Conservation (phyloP, 805 yeast species). For the Pichia kluyveri region DNA sequence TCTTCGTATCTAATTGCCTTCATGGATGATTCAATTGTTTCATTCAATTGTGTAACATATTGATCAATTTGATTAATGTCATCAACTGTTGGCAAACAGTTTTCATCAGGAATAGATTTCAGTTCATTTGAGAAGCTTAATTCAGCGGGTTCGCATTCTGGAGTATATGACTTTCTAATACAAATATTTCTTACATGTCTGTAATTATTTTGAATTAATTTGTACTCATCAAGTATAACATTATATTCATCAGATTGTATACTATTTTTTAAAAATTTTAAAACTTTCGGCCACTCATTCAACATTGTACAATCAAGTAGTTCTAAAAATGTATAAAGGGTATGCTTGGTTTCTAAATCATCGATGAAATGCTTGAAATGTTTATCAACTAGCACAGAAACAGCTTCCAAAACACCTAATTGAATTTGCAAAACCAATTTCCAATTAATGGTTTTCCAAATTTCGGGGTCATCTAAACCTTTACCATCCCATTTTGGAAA, state of each 20-base stretch:
- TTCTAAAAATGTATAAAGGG: constrained; percentile 56
- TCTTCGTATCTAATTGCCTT: constrained; percentile 52
- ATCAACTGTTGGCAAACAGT: constrained; percentile 28
- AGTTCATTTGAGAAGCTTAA: constrained; percentile 35
- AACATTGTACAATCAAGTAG: constrained; percentile 58
- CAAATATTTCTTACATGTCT: constrained; percentile 60
- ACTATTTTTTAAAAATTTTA: constrained; percentile 18
- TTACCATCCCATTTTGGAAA: constrained; percentile 51
- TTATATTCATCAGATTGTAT: constrained; percentile 8
- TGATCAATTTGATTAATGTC: constrained; percentile 52
- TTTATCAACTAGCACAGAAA: constrained; percentile 59
- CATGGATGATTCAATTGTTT: constrained; percentile 48
- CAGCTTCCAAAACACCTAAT: constrained; percentile 69
- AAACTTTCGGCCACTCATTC: constrained; percentile 38
- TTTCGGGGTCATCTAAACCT: constrained; percentile 29
- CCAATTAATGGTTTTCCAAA: constrained; percentile 45
- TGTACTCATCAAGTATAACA: constrained; percentile 17
- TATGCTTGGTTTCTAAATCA: constrained; percentile 49
- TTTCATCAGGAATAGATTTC: constrained; percentile 29
- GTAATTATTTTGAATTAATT: constrained; percentile 35
- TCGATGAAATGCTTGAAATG: constrained; percentile 71
- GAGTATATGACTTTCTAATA: constrained; percentile 63
- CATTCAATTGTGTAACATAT: constrained; percentile 58
- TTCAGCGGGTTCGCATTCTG: constrained; percentile 33
- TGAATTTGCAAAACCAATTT: constrained; percentile 68